Percentiles rank a stretch among this genome's conserved stretches.
These are phyloP conservation scores for Metschnikowia similis DNA, from an alignment of 805 yeast species.

Conservation along the genomic window DNA sequence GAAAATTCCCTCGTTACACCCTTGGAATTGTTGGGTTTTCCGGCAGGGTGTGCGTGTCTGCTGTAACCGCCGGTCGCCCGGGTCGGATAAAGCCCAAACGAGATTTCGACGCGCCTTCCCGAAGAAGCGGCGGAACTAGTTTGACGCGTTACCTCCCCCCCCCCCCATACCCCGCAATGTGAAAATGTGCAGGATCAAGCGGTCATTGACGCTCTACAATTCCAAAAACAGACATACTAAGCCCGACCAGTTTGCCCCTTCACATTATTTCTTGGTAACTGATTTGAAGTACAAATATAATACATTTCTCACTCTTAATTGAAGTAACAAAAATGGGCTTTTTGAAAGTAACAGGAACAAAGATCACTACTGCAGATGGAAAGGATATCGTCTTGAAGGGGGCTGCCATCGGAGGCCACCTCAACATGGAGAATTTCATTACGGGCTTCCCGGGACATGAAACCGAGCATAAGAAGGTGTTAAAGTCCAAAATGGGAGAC, in stretches of 20 bases:
- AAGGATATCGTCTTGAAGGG: constrained; percentile 42
- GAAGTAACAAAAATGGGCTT: constrained; percentile 16
- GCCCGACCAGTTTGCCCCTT: too few relatives aligned
- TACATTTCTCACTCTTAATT: background rate
- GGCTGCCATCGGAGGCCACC: constrained; percentile 47
- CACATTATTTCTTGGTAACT: too few relatives aligned
- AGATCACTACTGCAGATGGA: constrained; percentile 43
- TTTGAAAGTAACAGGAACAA: constrained; percentile 43
- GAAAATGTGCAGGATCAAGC: background rate
- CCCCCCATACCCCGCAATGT: background rate
- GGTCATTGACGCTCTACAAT: too few relatives aligned
- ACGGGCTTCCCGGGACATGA: constrained; percentile 55
- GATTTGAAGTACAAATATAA: background rate
- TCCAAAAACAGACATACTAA: too few relatives aligned
- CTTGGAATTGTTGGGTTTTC: too few relatives aligned
- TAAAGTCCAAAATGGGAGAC: constrained; percentile 38
- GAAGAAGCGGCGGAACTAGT: background rate
- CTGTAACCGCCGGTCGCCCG: background rate
- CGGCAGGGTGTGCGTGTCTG: too few relatives aligned
- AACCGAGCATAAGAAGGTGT: constrained; percentile 44
- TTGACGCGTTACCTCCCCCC: background rate
- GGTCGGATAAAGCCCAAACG: background rate
- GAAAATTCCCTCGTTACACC: too few relatives aligned
- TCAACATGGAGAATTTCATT: constrained; percentile 55
- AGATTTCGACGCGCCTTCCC: background rate